These are phyloP conservation scores for Mucor circinelloides DNA, from an alignment of 371 early-diverging fungal species.

Conservation along the genomic window DNA sequence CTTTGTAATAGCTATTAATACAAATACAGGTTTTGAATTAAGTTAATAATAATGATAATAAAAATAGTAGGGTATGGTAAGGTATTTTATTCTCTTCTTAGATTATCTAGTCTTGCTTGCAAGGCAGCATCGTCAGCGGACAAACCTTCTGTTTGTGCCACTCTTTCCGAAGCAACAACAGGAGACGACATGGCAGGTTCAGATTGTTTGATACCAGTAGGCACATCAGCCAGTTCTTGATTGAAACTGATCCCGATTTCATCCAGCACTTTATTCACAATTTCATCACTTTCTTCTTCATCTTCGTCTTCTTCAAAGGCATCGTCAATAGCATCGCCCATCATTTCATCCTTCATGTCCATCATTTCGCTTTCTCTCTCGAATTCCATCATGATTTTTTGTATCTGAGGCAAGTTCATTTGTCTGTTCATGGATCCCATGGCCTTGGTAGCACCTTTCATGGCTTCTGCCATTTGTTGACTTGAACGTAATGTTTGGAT, in stretches of 20 bases:
- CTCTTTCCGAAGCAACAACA: conserved; percentile 39
- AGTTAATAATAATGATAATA: conserved; percentile 18
- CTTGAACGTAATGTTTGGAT: conserved; percentile 93
- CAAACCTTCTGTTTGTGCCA: conserved; percentile 56
- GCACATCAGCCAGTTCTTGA: conserved; percentile 66
- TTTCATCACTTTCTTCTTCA: conserved; percentile 88
- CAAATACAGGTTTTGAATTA: conserved; percentile 59
- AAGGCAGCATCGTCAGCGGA: conserved; percentile 84
- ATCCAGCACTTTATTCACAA: conserved; percentile 93
- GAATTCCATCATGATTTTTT: conserved; percentile 97
- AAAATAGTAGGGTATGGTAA: not conserved
- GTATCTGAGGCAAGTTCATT: conserved; percentile 92
- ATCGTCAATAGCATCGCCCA: conserved; percentile 97
- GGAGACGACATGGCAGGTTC: conserved; percentile 43
- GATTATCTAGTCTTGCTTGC: conserved; percentile 89
- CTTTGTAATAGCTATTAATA: conserved; percentile 42
- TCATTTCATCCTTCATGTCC: conserved; percentile 99
- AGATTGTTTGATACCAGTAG: conserved; percentile 52
- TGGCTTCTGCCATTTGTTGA: conserved; percentile 95
- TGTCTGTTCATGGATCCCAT: conserved; percentile 96
- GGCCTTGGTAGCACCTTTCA: conserved; percentile 94
- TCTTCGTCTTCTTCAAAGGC: conserved; percentile 93
- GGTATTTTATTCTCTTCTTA: conserved; percentile 76
- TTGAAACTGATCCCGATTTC: conserved; percentile 90
- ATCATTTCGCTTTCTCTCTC: conserved; percentile 92